Evolutionary conservation across 257 asterid species (phyloP).

Genomic region (Thymus mandschuricus): DNA sequence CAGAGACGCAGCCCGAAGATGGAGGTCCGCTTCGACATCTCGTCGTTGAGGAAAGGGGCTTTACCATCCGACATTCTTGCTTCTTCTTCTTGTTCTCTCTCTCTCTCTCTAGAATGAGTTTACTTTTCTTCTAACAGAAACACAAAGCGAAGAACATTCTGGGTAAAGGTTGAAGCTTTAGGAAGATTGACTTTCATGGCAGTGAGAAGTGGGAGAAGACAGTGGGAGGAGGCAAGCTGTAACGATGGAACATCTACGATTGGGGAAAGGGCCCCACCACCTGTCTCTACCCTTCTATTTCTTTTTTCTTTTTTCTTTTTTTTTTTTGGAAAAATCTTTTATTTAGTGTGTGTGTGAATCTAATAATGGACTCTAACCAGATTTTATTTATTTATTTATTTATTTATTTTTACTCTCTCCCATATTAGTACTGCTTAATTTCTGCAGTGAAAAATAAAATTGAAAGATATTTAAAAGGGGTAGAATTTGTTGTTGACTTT

Average conservation of each 20-base stretch:
- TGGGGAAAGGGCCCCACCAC: constrained; percentile 41
- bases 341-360: constrained; percentile 18
- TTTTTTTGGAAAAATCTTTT: neutral
- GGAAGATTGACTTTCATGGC: constrained; percentile 34
- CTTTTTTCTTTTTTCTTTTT: neutral
- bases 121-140: neutral
- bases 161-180: neutral
- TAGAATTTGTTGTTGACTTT: neutral
- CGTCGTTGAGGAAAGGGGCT: constrained; percentile 53
- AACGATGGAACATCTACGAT: constrained; percentile 56
- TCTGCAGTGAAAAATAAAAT: no score
- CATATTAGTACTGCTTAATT: no score
- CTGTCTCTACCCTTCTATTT: neutral
- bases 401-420: no score
- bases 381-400: no score
- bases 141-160: neutral
- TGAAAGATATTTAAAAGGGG: no score
- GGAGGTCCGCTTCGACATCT: constrained; percentile 66
- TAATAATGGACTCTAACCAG: constrained; percentile 10
- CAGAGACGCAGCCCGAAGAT: constrained; percentile 78
- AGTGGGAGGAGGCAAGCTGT: constrained; percentile 44
- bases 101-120: no score
- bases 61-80: constrained; percentile 55
- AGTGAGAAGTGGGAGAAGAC: constrained; percentile 26
- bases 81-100: neutral